phyloP scores from a whole-genome alignment of 352 stramenopile genomes.

The Globisporangium rhizosaccharum region DNA sequence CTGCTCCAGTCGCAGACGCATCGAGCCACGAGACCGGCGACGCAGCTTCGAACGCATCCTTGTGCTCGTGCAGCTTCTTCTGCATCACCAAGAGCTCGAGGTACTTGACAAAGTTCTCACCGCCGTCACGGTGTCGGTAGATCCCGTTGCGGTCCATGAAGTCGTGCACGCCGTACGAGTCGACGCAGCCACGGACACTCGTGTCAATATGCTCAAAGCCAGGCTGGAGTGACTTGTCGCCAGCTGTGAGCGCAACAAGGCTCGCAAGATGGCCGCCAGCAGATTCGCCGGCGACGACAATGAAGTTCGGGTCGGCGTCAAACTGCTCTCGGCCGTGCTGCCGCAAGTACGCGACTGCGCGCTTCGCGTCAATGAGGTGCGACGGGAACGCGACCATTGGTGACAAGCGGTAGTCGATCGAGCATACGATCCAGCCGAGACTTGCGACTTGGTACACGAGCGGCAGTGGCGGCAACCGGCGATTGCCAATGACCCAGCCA shows the following conservation, averaged over 20 bases:
- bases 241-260: conserved; percentile 56
- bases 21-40: conserved; percentile 56
- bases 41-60: conserved; percentile 45
- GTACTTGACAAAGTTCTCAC: conserved; percentile 53
- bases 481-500: conserved; percentile 64
- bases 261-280: conserved; percentile 65
- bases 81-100: conserved; percentile 72
- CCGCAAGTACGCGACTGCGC: conserved; percentile 62
- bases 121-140: conserved; percentile 54
- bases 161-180: conserved; percentile 74
- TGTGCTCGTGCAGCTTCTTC: conserved; percentile 39
- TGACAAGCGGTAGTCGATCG: conserved; percentile 72
- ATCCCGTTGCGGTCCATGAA: conserved; percentile 63
- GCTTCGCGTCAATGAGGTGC: conserved; percentile 67
- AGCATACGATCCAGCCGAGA: conserved; percentile 64
- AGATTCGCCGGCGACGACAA: conserved; percentile 67
- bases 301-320: conserved; percentile 54
- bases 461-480: conserved; percentile 35
- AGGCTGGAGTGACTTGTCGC: conserved; percentile 61
- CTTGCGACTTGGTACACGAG: conserved; percentile 58
- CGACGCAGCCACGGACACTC: conserved; percentile 63
- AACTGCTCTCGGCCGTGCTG: conserved; percentile 34
- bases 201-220: conserved; percentile 77
- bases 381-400: conserved; percentile 61
- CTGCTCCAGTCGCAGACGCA: conserved; percentile 13